These are phyloP conservation scores for Nannizziopsis arthrosporioides DNA, from an alignment of 2,329 filamentous ascomycete species.

Conservation along the genomic window DNA sequence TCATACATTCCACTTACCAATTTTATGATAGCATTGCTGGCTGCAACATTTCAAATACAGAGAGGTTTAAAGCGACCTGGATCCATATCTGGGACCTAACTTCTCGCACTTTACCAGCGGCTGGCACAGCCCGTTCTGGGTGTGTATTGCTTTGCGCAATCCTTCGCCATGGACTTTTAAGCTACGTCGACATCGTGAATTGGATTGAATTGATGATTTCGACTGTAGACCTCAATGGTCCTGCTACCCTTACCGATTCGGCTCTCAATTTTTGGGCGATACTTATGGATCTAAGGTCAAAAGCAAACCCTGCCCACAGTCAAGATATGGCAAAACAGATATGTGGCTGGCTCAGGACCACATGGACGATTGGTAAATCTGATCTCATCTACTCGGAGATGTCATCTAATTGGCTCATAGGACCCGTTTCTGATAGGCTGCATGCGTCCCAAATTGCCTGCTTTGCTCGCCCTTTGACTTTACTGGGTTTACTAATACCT, in stretches of 20 bases:
- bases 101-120: constrained; percentile 56
- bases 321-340: constrained; percentile 58
- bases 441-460: constrained; percentile 54
- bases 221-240: constrained; percentile 70
- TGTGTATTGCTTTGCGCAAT: constrained; percentile 61
- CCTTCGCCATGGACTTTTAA: constrained; percentile 53
- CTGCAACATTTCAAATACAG: constrained; percentile 27
- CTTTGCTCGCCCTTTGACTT: constrained; percentile 53
- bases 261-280: constrained; percentile 61
- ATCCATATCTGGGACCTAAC: constrained; percentile 64
- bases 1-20: constrained; percentile 2
- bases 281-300: constrained; percentile 54
- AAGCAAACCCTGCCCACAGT: constrained; percentile 56
- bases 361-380: constrained; percentile 63
- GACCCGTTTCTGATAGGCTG: constrained; percentile 46
- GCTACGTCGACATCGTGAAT: constrained; percentile 55
- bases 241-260: constrained; percentile 65
- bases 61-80: constrained; percentile 47
- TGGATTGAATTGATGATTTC: constrained; percentile 61
- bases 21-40: constrained; percentile 24
- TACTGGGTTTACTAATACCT: constrained; percentile 57
- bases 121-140: constrained; percentile 62
- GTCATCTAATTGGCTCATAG: constrained; percentile 27
- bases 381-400: not conserved
- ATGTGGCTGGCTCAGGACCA: constrained; percentile 67